A percentile compares a stretch with the other conserved stretches of the same genome.
phyloP scores from a whole-genome alignment of 129 eudicot genomes.

The Lactuca saligna region DNA sequence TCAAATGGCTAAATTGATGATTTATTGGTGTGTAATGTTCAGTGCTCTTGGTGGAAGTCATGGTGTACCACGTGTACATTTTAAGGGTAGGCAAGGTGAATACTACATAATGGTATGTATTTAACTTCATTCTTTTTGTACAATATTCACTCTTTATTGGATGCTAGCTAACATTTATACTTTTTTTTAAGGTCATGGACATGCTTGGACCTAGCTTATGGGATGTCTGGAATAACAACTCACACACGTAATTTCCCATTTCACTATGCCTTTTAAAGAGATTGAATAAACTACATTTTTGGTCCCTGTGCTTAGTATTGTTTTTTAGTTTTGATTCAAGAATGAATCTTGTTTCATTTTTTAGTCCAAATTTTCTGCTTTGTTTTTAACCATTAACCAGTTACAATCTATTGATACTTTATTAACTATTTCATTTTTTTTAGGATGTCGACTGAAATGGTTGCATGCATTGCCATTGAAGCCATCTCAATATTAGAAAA shows the following conservation, averaged over 20 bases:
- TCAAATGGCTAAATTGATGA: background rate
- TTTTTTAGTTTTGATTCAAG: too few species aligned
- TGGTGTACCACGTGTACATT: slow-evolving; percentile 88
- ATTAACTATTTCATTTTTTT: slow-evolving; percentile 6
- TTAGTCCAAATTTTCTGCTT: background rate
- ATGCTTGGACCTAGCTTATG: slow-evolving; percentile 92
- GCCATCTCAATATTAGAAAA: slow-evolving; percentile 90
- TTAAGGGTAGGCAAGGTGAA: slow-evolving; percentile 79
- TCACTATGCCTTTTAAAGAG: background rate
- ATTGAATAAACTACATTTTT: too few species aligned
- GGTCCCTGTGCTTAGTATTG: background rate
- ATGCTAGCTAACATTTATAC: background rate
- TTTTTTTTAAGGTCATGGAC: slow-evolving; percentile 73
- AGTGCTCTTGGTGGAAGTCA: slow-evolving; percentile 91
- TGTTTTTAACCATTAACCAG: background rate
- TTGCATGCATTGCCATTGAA: slow-evolving; percentile 91
- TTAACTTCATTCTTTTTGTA: background rate
- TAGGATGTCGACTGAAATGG: slow-evolving; percentile 97
- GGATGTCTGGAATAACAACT: slow-evolving; percentile 86
- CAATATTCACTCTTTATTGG: background rate
- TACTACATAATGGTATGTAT: slow-evolving; percentile 72
- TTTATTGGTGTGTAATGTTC: background rate
- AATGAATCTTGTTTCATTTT: too few species aligned
- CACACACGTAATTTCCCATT: slow-evolving; percentile 49
- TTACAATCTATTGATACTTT: background rate